Conservation (phyloP, 2,329 filamentous ascomycete genomes). For the Fusarium neocosmosporiellum region DNA sequence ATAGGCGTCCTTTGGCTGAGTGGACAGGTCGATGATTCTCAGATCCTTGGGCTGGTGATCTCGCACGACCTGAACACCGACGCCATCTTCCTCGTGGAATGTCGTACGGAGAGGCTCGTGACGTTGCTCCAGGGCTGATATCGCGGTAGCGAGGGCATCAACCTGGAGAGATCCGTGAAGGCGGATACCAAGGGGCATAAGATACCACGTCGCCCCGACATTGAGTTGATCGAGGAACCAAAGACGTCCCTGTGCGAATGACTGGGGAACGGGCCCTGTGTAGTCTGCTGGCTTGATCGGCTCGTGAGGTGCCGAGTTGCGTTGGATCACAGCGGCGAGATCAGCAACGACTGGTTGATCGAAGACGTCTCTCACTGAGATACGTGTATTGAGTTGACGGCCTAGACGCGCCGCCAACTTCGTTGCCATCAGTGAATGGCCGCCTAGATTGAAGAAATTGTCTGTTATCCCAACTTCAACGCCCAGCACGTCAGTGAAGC, state of each 20-base stretch:
- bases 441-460: not conserved
- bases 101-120: constrained; percentile 1
- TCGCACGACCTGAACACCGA: not conserved
- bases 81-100: not conserved
- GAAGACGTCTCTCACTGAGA: constrained; percentile 4
- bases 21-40: constrained; percentile 69
- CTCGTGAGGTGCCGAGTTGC: not conserved
- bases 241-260: not conserved
- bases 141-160: not conserved
- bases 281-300: too few species aligned
- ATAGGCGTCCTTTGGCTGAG: not conserved
- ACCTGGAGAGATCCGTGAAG: not conserved
- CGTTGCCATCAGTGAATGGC: not conserved
- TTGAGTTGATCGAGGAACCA: constrained; percentile 22
- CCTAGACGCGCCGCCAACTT: not conserved
- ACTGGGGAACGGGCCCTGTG: constrained; percentile 9
- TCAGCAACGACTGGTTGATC: constrained; percentile 1
- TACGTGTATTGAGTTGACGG: too few species aligned
- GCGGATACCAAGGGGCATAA: not conserved
- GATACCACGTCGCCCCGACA: constrained; percentile 1
- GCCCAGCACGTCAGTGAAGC: too few species aligned
- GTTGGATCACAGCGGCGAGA: not conserved
- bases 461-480: not conserved
- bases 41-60: constrained; percentile 6
- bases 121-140: not conserved